phyloP scores from a whole-genome alignment of 2,329 filamentous ascomycete species.

The Fusarium hainanense region DNA sequence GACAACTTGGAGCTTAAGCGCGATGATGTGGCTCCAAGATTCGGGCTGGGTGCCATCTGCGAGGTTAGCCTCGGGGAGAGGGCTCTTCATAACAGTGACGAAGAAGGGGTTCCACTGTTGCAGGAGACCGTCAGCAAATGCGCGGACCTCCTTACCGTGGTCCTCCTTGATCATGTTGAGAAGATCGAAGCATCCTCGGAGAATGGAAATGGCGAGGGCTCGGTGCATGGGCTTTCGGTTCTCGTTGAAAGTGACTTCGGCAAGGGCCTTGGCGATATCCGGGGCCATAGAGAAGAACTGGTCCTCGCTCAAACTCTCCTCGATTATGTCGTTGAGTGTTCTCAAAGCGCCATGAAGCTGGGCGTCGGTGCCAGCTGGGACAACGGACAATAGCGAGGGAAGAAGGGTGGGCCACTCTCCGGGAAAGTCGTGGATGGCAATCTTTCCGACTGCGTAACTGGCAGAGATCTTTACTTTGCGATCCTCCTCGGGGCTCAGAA shows the following conservation, averaged over 20 bases:
- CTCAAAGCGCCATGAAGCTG: conserved; percentile 91
- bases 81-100: conserved; percentile 78
- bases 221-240: conserved; percentile 79
- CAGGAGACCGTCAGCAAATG: conserved; percentile 88
- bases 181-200: conserved; percentile 91
- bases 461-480: conserved; percentile 90
- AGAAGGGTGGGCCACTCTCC: conserved; percentile 94
- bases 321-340: conserved; percentile 88
- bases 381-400: conserved; percentile 79
- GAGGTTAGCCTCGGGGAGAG: conserved; percentile 72
- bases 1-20: conserved; percentile 92
- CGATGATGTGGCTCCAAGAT: conserved; percentile 82
- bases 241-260: conserved; percentile 82
- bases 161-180: conserved; percentile 97
- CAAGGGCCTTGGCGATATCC: conserved; percentile 85
- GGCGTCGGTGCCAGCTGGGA: conserved; percentile 78
- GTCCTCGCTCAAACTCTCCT: conserved; percentile 91
- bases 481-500: conserved; percentile 77
- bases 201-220: conserved; percentile 88
- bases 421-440: conserved; percentile 92
- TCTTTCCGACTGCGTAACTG: conserved; percentile 86
- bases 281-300: conserved; percentile 93
- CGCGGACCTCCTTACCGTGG: conserved; percentile 85
- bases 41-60: conserved; percentile 65
- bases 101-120: conserved; percentile 92